These are phyloP conservation scores for Odonthalia washingtoniensis DNA, from an alignment of 31 red algal genomes.

Conservation along the genomic window DNA sequence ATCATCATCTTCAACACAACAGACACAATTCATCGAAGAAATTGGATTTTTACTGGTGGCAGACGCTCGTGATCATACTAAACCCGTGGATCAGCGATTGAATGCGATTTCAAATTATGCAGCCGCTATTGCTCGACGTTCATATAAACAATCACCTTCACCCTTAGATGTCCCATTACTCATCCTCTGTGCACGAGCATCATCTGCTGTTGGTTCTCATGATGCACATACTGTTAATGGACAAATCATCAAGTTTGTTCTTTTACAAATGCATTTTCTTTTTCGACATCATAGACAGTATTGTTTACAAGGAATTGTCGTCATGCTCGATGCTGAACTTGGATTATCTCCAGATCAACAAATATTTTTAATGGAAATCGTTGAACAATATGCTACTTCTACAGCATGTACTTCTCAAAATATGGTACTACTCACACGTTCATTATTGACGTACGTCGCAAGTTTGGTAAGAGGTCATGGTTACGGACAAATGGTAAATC, in stretches of 20 bases:
- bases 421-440: neutral
- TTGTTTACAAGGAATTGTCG: neutral
- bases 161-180: conserved; percentile 34
- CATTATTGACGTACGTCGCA: neutral
- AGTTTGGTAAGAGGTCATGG: too few species aligned
- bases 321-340: neutral
- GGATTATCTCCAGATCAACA: neutral
- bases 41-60: conserved; percentile 39
- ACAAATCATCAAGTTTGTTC: conserved; percentile 39
- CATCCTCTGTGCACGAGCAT: conserved; percentile 29
- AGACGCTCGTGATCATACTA: conserved; percentile 14
- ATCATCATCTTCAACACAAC: neutral
- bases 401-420: neutral
- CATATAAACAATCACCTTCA: conserved; percentile 19
- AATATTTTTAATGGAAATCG: neutral
- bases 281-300: neutral
- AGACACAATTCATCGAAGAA: conserved; percentile 47
- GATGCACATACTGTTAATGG: conserved; percentile 7
- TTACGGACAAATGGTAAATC: neutral
- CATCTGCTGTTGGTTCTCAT: neutral
- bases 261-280: conserved; percentile 17
- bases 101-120: conserved; percentile 30
- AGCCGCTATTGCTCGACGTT: conserved; percentile 9
- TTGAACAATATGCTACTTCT: neutral
- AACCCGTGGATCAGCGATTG: neutral